Base-by-base conservation (phyloP, 805 yeast genomes). In the Blastobotrys terrestris region DNA sequence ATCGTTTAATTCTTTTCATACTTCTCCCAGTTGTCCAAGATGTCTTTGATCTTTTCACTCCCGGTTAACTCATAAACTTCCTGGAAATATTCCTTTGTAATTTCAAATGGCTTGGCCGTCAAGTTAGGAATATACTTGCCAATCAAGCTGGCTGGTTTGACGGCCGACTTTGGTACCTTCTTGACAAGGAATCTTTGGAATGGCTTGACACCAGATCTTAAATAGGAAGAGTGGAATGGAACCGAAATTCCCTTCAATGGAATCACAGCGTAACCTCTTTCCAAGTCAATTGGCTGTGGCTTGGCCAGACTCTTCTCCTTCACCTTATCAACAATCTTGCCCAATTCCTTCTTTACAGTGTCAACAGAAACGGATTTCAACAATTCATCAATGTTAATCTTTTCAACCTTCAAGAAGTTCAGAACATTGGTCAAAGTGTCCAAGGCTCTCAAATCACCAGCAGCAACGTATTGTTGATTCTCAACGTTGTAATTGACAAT, bases 241-340 rank as follows among this genome's bases (percentile, higher is more conserved):
- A 94, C 99, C n/a, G 97, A 89, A 61, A 94, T 94, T 64, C 99
- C 99, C 78, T 86, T 90, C 72, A 94, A 81, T 70, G 99, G 99
- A 64, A 94, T 94, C 65, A 94, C 92, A 43, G 99, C 98, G 64
- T 88, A 92, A 21, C 99, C 99, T 77, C 99, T 86, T 76, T 94
- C 95, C 67, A 95, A 79, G 53, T 90, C 95, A 69, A 94, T 88
- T 63, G 99, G 99, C 77, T 92, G 98, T 51, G 95, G 90, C 76
- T 94, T 94, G 55, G 87, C 96, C 50, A 71, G 51, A 15, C 96
- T 80, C 69, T 87, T 83, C 71, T 83, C 81, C 41, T 97, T 73
- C 58, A 91, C 88, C 75, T 91, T 97, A 46, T 74, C 81, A 54
- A 89, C 87, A 63, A 92, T 92, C 73, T 89, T 97, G 64, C 79